These are phyloP conservation scores for Aristolochia fimbriata DNA, from an alignment of 164 flowering plant species.

Conservation along the genomic window DNA sequence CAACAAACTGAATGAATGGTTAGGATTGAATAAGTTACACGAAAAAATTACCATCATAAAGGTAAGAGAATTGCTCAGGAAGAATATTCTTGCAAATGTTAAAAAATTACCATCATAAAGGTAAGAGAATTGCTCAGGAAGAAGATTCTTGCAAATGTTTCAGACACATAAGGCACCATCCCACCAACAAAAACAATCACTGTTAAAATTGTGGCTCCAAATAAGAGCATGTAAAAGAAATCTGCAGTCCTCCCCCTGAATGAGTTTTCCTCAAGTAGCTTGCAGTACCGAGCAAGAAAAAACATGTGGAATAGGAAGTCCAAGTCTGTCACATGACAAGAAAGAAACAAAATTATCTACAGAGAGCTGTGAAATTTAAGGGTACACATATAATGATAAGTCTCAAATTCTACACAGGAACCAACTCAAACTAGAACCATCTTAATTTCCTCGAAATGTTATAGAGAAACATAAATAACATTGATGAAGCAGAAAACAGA, in stretches of 20 bases:
- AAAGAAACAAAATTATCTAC: slow-evolving; percentile 1
- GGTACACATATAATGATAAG: neutral
- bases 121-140: slow-evolving; percentile 98
- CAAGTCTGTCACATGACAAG: slow-evolving; percentile 54
- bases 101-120: slow-evolving; percentile 91
- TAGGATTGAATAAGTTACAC: neutral
- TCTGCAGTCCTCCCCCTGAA: slow-evolving; percentile 98
- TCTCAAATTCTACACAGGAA: neutral
- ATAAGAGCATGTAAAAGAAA: slow-evolving; percentile 96
- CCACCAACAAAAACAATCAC: slow-evolving; percentile 91
- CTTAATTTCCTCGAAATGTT: too few relatives aligned
- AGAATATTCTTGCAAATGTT: slow-evolving; percentile 83
- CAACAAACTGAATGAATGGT: neutral
- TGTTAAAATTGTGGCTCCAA: slow-evolving; percentile 93
- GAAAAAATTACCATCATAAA: slow-evolving; percentile 94
- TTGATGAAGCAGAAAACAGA: too few relatives aligned
- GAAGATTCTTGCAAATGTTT: slow-evolving; percentile 79
- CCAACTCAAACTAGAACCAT: too few relatives aligned
- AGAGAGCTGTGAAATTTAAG: neutral
- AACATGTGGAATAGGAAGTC: slow-evolving; percentile 99
- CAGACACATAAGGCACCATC: slow-evolving; percentile 87
- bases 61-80: slow-evolving; percentile 96
- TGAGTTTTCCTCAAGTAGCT: slow-evolving; percentile 98
- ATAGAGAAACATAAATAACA: too few relatives aligned
- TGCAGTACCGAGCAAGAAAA: slow-evolving; percentile 98